Conservation (phyloP, 2,329 filamentous ascomycete species). For the Colletotrichum karsti region DNA sequence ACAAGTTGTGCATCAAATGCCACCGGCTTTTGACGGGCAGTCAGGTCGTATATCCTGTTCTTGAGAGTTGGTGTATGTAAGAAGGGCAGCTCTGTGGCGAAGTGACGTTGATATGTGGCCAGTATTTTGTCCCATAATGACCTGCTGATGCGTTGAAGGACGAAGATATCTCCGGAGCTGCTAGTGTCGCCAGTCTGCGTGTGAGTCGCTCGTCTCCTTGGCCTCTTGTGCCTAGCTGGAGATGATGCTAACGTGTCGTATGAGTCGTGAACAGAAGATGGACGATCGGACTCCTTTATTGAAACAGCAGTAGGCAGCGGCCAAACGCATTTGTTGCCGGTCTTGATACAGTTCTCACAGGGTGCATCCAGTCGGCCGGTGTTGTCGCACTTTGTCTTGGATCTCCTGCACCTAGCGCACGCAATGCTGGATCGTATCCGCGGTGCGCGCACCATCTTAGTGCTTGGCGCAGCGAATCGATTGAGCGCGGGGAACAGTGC, state of each 20-base stretch:
- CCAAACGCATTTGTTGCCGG: conserved; percentile 77
- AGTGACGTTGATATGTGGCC: conserved; percentile 75
- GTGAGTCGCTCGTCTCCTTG: conserved; percentile 41
- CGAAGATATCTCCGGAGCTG: conserved; percentile 65
- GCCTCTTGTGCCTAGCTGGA: conserved; percentile 52
- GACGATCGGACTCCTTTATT: conserved; percentile 51
- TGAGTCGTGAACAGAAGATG: conserved; percentile 36
- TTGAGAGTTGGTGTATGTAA: conserved; percentile 72
- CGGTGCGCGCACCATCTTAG: conserved; percentile 39
- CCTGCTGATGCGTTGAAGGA: conserved; percentile 67
- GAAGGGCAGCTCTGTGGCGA: conserved; percentile 76
- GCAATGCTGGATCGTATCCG: conserved; percentile 82
- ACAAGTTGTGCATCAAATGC: conserved; percentile 56
- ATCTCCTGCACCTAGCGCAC: conserved; percentile 77
- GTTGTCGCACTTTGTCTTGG: conserved; percentile 89
- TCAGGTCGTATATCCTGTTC: conserved; percentile 48
- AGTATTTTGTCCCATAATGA: conserved; percentile 75
- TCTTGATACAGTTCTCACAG: conserved; percentile 80
- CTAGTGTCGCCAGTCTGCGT: conserved; percentile 36
- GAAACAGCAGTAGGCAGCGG: conserved; percentile 52
- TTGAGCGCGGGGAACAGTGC: too few relatives aligned
- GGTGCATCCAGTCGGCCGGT: conserved; percentile 57
- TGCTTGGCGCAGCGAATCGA: background rate
- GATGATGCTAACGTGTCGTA: conserved; percentile 44
- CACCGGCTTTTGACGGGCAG: background rate